Evolutionary conservation across 352 stramenopile species (phyloP), one percentile per base, ranked within the genome.

Genomic region (Phytophthora tubulina): DNA sequence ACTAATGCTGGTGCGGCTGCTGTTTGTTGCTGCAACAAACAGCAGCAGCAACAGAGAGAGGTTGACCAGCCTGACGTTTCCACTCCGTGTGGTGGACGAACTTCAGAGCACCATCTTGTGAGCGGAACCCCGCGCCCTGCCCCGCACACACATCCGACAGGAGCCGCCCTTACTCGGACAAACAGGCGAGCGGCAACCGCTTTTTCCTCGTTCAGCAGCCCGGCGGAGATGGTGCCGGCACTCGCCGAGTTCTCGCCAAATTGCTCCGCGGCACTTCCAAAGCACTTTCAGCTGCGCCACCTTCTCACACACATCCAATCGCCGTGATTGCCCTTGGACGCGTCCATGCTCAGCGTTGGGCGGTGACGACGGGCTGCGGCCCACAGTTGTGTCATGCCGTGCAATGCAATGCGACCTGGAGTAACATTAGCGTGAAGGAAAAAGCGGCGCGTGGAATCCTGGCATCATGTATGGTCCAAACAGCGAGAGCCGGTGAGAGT

Each of bases 401-500:
- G 59, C 59, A 52, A 67, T 67, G 36, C 49, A 46, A 46, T 41
- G 21, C 30, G 21, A 27, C 21, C 21, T 27, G 21, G 21, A 13
- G 42, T 52, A 42, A 63, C 30, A 35, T 58, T 63, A 48, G 46
- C 35, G 63, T 58, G 4, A 35, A 55, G 45, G 52, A 42, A 70
- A 33, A 50, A 56, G 48, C 30, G 27, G 38, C 38, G 13, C 27
- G 4, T 30, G 35, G 42, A 41, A 50, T 42, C 41, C 55, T 56
- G 65, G 45, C 45, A 30, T 14, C 39, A 41, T 65, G 45, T 71
- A 65, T 44, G 67, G 70, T 67, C 52, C 30, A 56, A 17, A 14
- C 46, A 42, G 49, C 54, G 56, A 74, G 58, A 76, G 67, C 72
- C 59, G 60, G 71, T 72, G 57, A 54, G 42, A 67, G 51, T 46